Conservation (phyloP, 371 early-diverging fungal genomes). For the Mortierella sp. region DNA sequence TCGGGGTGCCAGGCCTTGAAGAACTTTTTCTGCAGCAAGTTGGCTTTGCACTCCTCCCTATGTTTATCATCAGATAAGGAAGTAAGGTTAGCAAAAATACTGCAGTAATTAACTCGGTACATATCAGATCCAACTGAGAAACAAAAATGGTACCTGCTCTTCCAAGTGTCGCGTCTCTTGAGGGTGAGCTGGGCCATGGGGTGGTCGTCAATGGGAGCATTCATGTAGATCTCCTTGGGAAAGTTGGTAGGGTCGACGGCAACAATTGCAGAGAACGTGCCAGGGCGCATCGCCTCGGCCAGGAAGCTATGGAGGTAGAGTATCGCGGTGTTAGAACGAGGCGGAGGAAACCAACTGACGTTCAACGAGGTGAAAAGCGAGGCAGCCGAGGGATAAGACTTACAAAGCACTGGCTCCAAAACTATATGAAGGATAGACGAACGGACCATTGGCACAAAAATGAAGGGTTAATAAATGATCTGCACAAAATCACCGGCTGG, state of each 20-base stretch:
- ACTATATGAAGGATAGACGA: slow-evolving; percentile 9
- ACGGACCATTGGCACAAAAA: background rate
- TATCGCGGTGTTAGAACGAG: background rate
- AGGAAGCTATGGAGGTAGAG: slow-evolving; percentile 23
- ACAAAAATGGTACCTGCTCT: slow-evolving; percentile 25
- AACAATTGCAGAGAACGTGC: slow-evolving; percentile 50
- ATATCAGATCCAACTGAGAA: background rate
- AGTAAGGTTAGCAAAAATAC: background rate
- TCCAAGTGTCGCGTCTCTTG: slow-evolving; percentile 50
- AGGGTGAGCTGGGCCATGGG: slow-evolving; percentile 48
- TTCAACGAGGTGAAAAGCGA: background rate
- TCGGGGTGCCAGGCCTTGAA: slow-evolving; percentile 31
- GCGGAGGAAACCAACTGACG: background rate
- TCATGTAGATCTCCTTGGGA: slow-evolving; percentile 27
- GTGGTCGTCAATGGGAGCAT: slow-evolving; percentile 31
- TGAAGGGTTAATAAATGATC: background rate
- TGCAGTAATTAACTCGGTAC: background rate
- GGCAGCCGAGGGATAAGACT: background rate
- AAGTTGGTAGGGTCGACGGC: slow-evolving; percentile 56
- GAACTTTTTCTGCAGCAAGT: slow-evolving; percentile 20
- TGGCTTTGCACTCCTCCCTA: slow-evolving; percentile 31
- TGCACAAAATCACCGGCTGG: background rate
- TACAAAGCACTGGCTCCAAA: slow-evolving; percentile 47
- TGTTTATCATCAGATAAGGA: background rate
- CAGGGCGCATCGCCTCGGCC: slow-evolving; percentile 45